Conservation (phyloP, 495 filamentous ascomycete species). For the Podospora tetraspora region DNA sequence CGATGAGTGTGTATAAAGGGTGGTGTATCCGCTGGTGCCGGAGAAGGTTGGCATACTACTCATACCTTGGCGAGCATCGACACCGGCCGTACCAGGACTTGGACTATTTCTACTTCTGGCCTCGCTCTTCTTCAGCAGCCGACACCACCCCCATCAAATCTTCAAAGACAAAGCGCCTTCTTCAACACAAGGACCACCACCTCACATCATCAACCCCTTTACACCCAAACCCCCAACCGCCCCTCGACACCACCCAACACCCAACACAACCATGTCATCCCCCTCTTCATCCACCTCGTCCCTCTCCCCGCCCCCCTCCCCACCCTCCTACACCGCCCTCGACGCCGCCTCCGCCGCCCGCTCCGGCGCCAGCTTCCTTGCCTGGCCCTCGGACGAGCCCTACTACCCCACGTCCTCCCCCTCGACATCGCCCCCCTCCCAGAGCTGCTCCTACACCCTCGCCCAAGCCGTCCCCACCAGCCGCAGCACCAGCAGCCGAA, state of each 20-base stretch:
- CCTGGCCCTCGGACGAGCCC: conserved; percentile 28
- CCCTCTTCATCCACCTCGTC: not conserved
- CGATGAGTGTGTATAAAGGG: not conserved
- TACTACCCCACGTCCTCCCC: conserved; percentile 7
- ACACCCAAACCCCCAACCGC: not conserved
- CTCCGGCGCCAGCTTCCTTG: conserved; percentile 24
- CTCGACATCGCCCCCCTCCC: not conserved
- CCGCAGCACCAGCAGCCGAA: not conserved
- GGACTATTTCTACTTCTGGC: not conserved
- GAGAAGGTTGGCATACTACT: not conserved
- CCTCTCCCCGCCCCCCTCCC: conserved; percentile 5
- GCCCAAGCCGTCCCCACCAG: not conserved
- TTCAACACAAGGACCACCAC: not conserved
- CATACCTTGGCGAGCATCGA: not conserved
- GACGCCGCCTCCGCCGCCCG: conserved; percentile 26
- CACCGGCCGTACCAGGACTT: not conserved
- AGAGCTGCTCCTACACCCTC: not conserved
- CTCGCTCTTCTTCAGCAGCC: not conserved
- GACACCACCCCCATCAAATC: not conserved
- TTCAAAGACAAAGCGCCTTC: not conserved
- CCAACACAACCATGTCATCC: conserved; percentile 1
- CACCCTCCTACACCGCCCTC: conserved; percentile 20
- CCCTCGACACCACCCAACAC: not conserved
- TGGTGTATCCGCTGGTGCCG: not conserved
- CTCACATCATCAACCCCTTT: not conserved